Base-by-base conservation (phyloP, 345 rosid species). In the Linum tenue region DNA sequence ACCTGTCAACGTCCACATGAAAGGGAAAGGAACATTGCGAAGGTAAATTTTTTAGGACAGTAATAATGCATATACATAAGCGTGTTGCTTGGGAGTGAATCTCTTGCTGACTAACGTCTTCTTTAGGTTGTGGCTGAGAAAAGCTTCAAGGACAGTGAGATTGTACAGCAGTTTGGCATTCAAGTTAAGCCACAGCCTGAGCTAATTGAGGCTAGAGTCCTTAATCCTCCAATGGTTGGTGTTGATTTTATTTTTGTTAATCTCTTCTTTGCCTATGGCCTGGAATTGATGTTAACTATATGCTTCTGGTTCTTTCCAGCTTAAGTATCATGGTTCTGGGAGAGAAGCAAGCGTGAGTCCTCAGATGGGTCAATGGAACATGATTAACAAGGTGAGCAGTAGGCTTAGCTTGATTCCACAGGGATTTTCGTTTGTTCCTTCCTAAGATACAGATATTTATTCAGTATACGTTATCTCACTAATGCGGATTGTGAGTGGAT, bases 321-420 rank as follows among this genome's bases (percentile, higher is more conserved):
- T 92, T 15, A 86, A 84, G 17, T 90, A 88, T 64, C 90, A 82
- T 72, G 88, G 70, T 5, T 67, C 77, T 39, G 91, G 95, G 1
- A 65, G 50, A 51, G 89, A 87, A 56, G 1, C 51, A 5, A 69
- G 17, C 11, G 87, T 82, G 40, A 70, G 72, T 67, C 98, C 96
- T 5, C 15, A 10, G 0, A 14, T 59, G 0, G 97, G 96, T 15
- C 80, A 75, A n/a, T 89, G 98, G 98, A 92, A 87, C 55, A 92
- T 92, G 95, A 87, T 81, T 0, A 68, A 85, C 58, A 81, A 77
- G 91, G 98, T 90, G 60, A 38, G 61, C 10, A 6, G 38, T 3
- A 37, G 0, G 41, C 15, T 65, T 65, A 58, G 40, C 42, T 38
- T 64, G 10, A 1, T 5, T 6, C 7, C 53, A 41, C 44, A 9